Base-by-base conservation (phyloP, 768 basidiomycete species). In the Ramaria rubella region DNA sequence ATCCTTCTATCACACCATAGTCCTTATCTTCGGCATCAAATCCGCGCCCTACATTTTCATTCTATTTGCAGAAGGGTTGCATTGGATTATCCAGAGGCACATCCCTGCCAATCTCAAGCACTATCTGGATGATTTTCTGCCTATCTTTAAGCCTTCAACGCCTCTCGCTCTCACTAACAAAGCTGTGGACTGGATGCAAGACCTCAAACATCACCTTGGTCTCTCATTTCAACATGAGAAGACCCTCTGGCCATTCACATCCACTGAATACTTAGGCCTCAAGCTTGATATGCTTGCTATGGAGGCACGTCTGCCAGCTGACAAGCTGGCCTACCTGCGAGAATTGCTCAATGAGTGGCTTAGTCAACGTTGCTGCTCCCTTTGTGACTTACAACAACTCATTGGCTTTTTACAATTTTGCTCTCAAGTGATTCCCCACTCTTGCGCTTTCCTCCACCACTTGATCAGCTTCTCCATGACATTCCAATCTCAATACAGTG, bases 41-140 rank as follows among this genome's bases (percentile, higher is more conserved):
- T 66, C 68, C 1, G 69, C 72, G 8, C 71, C 72, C 2, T 72
- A 73, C 60, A 73, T 75, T 23, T 75, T 72, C 62, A 72, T 73
- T 55, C 64, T 74, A 0, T 72, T 73, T 53, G 72, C n/a, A n/a
- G n/a, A n/a, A n/a, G n/a, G n/a, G n/a, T n/a, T n/a, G n/a, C n/a
- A n/a, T n/a, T n/a, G n/a, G 73, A 73, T 74, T 46, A 67, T 73
- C 17, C 57, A 64, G 9, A 63, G 65, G 8, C 67, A 75, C 52
- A 65, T 73, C 48, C 71, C 69, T 0, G 64, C 67, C 0, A 8
- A 8, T 8, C 52, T 73, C 1, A 62, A 62, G 6, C 72, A 74
- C 40, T 73, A 72, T 45, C 64, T 75, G 1, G 68, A 75, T 43
- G 67, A 74, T 38, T 74, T 73, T 52, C 64, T 73, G 21, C 55